Evolutionary conservation across 768 basidiomycete species (phyloP).

Genomic region (Tulasnella sp.): DNA sequence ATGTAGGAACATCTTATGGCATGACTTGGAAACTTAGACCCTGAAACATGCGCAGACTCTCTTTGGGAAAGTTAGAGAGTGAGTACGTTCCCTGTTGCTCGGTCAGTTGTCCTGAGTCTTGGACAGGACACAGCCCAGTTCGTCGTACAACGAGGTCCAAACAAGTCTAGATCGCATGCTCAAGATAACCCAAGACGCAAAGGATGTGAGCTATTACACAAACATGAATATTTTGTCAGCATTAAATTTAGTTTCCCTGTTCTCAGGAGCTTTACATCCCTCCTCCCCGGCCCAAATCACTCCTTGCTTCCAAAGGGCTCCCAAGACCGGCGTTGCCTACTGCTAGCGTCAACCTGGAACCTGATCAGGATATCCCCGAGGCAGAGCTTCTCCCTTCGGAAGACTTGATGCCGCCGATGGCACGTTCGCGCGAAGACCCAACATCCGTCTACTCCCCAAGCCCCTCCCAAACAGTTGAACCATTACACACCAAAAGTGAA

Average conservation of each 20-base stretch:
- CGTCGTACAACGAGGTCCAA: slow-evolving; percentile 3
- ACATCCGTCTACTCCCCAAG: slow-evolving; percentile 32
- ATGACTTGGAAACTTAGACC: slow-evolving; percentile 23
- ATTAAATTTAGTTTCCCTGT: slow-evolving; percentile 1
- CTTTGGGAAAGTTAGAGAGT: slow-evolving; percentile 37
- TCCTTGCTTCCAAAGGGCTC: slow-evolving; percentile 10
- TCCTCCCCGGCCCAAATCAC: slow-evolving; percentile 27
- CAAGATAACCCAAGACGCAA: slow-evolving; percentile 37
- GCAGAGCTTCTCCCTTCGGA: slow-evolving; percentile 10
- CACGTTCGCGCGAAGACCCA: slow-evolving; percentile 16
- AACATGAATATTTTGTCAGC: background rate
- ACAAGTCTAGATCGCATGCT: slow-evolving; percentile 44
- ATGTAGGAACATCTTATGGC: background rate
- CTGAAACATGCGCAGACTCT: slow-evolving; percentile 47
- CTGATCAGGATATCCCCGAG: background rate
- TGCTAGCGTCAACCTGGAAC: background rate
- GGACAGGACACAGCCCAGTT: background rate
- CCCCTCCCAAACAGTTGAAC: slow-evolving; percentile 19
- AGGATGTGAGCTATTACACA: slow-evolving; percentile 34
- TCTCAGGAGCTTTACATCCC: slow-evolving; percentile 35
- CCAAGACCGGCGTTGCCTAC: slow-evolving; percentile 22
- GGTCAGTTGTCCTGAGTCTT: background rate
- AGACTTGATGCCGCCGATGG: background rate
- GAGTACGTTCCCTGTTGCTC: background rate
- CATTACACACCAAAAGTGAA: slow-evolving; percentile 17